Base-by-base conservation (phyloP, 163 green algal species). In the Scenedesmus sp. region DNA sequence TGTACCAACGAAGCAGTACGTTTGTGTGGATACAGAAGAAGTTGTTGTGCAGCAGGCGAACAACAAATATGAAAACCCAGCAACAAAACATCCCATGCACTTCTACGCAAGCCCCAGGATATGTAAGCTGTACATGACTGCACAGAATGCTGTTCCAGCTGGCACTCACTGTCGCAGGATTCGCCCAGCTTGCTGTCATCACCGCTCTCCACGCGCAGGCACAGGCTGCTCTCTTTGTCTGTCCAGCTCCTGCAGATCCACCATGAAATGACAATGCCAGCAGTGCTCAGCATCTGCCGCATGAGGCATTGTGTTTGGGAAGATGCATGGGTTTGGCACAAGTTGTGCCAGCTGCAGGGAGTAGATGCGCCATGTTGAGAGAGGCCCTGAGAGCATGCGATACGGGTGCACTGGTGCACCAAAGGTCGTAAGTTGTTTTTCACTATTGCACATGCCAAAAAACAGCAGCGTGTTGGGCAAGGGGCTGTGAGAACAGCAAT, bases 161-260 rank as follows among this genome's bases (percentile, higher is more conserved):
- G 77, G 16, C 20, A 79, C 79, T 90, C 82, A 96, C 93, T 84
- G 56, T 93, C 92, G 18, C 82, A 94, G 2, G 86, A 91, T 26
- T 82, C 60, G 10, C 82, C 91, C n/a, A 83, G 73, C 34, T 96
- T 93, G 23, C 34, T 84, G n/a, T 95, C 92, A 88, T 96, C 94
- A 15, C 97, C 97, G 76, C 95, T 97, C 92, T 99, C 97, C 10
- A 98, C 96, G 34, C 96, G 94, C 12, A 99, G 79, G 46, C 93
- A 87, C 7, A 95, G 85, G 9, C 93, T 91, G 13, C 92, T 74
- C 57, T 95, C n/a, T 74, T 70, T 86, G 79, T 82, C 86, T 9
- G 46, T 56, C 90, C 84, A 89, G 74, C 74, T 84, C 74, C 84
- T 90, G 84, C 84, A 82, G 4, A 59, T 12, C 34, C 26, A 26